Percentiles rank a stretch among this genome's conserved stretches.
Conservation (phyloP, 2,329 filamentous ascomycete species). For the Cytospora schulzeri region DNA sequence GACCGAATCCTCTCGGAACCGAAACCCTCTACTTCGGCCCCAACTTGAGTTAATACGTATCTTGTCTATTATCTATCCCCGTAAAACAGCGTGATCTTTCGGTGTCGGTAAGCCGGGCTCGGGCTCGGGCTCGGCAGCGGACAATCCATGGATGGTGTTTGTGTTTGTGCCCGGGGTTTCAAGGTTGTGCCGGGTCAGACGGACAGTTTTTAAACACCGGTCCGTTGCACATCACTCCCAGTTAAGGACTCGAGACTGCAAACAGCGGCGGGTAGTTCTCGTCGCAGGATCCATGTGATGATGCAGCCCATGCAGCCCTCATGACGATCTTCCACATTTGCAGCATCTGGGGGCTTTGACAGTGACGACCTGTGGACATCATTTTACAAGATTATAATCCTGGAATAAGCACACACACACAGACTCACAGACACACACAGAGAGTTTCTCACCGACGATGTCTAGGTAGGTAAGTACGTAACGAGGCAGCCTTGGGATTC, state of each 20-base stretch:
- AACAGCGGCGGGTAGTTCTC: constrained; percentile 9
- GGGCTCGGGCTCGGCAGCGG: constrained; percentile 10
- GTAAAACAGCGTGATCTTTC: not conserved
- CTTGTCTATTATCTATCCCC: not conserved
- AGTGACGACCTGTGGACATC: not conserved
- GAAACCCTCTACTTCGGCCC: not conserved
- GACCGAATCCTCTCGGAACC: not conserved
- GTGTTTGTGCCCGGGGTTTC: too few relatives aligned
- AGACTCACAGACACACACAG: too few relatives aligned
- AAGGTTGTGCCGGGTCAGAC: constrained; percentile 16
- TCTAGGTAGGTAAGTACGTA: too few relatives aligned
- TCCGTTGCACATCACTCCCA: not conserved
- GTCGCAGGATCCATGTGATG: constrained; percentile 8
- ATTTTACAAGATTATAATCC: not conserved
- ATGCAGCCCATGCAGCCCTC: not conserved
- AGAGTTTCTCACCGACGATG: too few relatives aligned
- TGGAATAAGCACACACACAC: not conserved
- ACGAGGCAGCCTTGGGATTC: constrained; percentile 19
- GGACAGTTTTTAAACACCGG: constrained; percentile 13
- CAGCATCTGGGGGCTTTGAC: not conserved
- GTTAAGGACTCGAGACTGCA: not conserved
- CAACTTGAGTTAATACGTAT: not conserved
- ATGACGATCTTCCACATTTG: not conserved
- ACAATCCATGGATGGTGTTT: not conserved
- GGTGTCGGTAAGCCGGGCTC: constrained; percentile 11